Conservation (phyloP, 2,329 filamentous ascomycete genomes). For the Cladobotryum protrusum region DNA sequence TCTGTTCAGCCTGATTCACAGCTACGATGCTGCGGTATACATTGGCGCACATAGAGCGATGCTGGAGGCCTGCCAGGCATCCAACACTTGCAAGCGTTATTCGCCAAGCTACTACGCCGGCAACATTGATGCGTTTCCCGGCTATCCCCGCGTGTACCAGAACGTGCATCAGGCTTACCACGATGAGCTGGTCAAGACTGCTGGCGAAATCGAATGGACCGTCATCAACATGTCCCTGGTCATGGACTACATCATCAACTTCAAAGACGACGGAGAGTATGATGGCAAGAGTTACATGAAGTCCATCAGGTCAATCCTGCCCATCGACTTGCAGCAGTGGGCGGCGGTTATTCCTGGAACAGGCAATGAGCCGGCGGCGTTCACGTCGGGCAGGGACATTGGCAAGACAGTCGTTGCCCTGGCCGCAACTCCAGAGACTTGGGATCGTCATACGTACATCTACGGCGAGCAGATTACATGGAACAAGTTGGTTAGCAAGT, state of each 20-base stretch:
- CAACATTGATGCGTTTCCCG: conserved; percentile 3
- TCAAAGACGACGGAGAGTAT: not conserved
- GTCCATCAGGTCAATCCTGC: not conserved
- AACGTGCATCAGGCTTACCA: not conserved
- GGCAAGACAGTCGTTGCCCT: not conserved
- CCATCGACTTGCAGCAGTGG: not conserved
- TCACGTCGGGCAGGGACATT: not conserved
- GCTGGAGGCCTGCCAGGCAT: conserved; percentile 1
- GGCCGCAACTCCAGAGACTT: not conserved
- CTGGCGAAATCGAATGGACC: conserved; percentile 1
- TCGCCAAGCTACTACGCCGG: conserved; percentile 3
- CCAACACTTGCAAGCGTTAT: conserved; percentile 2
- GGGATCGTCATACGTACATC: not conserved
- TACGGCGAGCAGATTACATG: conserved; percentile 1
- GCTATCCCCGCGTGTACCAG: conserved; percentile 1
- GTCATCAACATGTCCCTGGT: not conserved
- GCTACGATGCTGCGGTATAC: not conserved
- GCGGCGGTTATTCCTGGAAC: not conserved
- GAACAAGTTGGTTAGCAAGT: not conserved
- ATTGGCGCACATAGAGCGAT: not conserved
- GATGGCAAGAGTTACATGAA: not conserved
- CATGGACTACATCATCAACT: conserved; percentile 4
- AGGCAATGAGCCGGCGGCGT: not conserved
- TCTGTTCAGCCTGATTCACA: not conserved
- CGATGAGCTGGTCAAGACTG: not conserved